Conservation (phyloP, 768 basidiomycete genomes). For the Favolaschia claudopus region DNA sequence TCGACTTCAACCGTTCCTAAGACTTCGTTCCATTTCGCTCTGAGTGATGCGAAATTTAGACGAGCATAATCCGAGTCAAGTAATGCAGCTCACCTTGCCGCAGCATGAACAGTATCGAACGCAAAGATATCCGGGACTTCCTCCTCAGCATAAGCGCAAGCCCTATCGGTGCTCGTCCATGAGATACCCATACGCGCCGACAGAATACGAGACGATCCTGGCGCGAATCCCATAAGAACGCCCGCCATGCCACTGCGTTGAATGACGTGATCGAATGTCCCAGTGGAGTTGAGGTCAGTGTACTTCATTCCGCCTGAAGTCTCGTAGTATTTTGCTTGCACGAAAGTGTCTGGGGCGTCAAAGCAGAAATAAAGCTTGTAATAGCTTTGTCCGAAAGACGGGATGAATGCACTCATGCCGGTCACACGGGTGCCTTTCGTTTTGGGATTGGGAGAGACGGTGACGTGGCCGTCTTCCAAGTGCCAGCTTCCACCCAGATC, state of each 20-base stretch:
- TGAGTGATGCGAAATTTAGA: slow-evolving; percentile 1
- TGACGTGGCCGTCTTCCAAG: not conserved
- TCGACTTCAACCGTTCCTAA: slow-evolving; percentile 21
- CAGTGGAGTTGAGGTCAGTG: not conserved
- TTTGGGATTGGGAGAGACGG: not conserved
- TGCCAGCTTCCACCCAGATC: slow-evolving; percentile 11
- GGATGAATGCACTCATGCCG: slow-evolving; percentile 10
- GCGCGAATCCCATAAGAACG: slow-evolving; percentile 27
- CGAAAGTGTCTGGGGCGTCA: slow-evolving; percentile 7
- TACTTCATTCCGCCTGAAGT: not conserved
- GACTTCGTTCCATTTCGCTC: slow-evolving; percentile 22
- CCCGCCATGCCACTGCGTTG: slow-evolving; percentile 2
- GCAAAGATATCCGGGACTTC: slow-evolving; percentile 35
- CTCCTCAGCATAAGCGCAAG: slow-evolving; percentile 50
- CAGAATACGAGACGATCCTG: slow-evolving; percentile 32
- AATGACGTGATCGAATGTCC: not conserved
- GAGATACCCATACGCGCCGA: slow-evolving; percentile 51
- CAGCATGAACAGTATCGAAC: slow-evolving; percentile 9
- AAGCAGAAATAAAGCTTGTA: slow-evolving; percentile 18
- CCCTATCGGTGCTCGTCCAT: slow-evolving; percentile 49
- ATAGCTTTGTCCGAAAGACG: slow-evolving; percentile 17
- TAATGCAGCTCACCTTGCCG: slow-evolving; percentile 8
- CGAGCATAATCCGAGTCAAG: not conserved
- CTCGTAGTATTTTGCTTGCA: slow-evolving; percentile 12
- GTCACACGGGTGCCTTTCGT: slow-evolving; percentile 15